A percentile compares a stretch with the other conserved stretches of the same genome.
Conservation (phyloP, 2,329 filamentous ascomycete genomes). For the Colletotrichum orchidophilum region DNA sequence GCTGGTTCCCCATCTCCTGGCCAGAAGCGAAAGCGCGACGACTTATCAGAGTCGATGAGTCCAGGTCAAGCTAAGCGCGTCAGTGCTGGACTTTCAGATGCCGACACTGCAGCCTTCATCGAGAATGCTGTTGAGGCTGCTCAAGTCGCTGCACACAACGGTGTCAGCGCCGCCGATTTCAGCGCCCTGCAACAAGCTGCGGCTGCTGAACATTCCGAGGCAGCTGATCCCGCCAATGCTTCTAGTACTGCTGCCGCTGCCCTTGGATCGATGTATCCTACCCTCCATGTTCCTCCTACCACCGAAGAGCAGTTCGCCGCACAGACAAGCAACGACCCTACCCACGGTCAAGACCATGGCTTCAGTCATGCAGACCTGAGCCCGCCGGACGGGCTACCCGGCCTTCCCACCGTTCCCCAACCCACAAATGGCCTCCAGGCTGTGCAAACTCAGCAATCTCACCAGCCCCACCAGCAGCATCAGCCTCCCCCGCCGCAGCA, state of each 20-base stretch:
- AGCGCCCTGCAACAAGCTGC: constrained; percentile 65
- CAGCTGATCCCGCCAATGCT: constrained; percentile 61
- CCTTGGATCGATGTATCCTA: constrained; percentile 66
- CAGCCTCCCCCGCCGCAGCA: constrained; percentile 39
- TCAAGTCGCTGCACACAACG: constrained; percentile 48
- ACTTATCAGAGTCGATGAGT: constrained; percentile 54
- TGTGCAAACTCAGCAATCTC: constrained; percentile 35
- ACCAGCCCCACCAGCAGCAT: constrained; percentile 37
- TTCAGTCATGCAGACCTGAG: constrained; percentile 46
- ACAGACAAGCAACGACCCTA: constrained; percentile 52
- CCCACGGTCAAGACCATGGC: constrained; percentile 47
- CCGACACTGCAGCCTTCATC: constrained; percentile 61
- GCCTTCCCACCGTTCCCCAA: constrained; percentile 32
- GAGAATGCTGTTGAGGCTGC: constrained; percentile 60
- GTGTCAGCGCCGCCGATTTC: constrained; percentile 63
- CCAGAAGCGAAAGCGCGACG: constrained; percentile 66
- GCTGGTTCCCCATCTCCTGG: constrained; percentile 50
- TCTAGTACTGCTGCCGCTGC: constrained; percentile 69
- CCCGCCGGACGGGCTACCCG: constrained; percentile 42
- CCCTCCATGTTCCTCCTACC: constrained; percentile 64
- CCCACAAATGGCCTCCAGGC: constrained; percentile 29
- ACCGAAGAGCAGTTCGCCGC: constrained; percentile 69
- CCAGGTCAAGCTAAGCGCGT: constrained; percentile 63
- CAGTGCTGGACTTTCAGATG: constrained; percentile 53
- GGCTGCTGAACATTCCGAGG: constrained; percentile 55